Evolutionary conservation across 176 grass and related monocot genomes (phyloP), one percentile per base, ranked within the genome.

Genomic region (Oropetium thomaeum): DNA sequence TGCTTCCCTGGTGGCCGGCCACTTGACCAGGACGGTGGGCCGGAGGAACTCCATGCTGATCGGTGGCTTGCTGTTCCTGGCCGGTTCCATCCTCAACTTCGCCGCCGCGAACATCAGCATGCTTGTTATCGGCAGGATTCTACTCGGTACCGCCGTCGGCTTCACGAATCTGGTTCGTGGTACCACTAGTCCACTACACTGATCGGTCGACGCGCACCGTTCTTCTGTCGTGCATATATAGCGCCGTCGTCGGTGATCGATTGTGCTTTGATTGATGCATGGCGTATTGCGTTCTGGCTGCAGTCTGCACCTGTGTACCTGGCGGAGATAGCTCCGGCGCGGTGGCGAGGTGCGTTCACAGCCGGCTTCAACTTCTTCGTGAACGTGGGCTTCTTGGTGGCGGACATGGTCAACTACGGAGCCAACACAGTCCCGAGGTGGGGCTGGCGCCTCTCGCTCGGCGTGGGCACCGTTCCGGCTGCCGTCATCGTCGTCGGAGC

Each of bases 141-240:
- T 97, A 43, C 94, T 97, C 29, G 94, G 94, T 28, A 82, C 93
- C 58, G 94, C 90, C 29, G 83, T 97, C 19, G 94, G 94, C 28
- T 97, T 97, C 83, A 93, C 86, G 62, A 97, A 97, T 51, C 93
- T 22, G 49, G 49, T 52, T 19, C 0, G 49, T n/a, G n/a, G n/a
- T n/a, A n/a, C n/a, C n/a, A n/a, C n/a, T n/a, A n/a, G n/a, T n/a
- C n/a, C n/a, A n/a, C n/a, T n/a, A n/a, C n/a, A n/a, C n/a, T 22
- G 48, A 51, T n/a, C 4, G 15, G 3, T 52, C 48, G 19, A 19
- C 40, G 10, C 12, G 10, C 7, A 1, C 35, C 7, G 10, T 11
- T 12, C n/a, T n/a, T n/a, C n/a, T n/a, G n/a, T n/a, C n/a, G n/a
- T n/a, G n/a, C n/a, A n/a, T n/a, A n/a, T n/a, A n/a, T n/a, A n/a